Evolutionary conservation across 148 eudicot genomes (phyloP), one percentile per base, ranked within the genome.

Genomic region (Camellia granthamiana): DNA sequence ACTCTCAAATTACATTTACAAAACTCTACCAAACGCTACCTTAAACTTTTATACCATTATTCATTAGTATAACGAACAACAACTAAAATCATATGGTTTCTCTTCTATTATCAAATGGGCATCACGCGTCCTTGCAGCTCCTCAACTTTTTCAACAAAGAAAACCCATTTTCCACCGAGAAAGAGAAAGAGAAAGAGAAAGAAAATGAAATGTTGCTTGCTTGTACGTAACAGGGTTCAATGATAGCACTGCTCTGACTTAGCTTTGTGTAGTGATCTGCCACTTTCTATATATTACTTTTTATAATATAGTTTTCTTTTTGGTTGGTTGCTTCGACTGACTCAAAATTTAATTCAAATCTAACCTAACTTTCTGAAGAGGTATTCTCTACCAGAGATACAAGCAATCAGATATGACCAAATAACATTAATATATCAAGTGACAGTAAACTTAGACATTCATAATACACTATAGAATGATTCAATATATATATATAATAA

Each of bases 91-190:
- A 30, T 30, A 30, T 30, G 75, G 75, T 47, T 72, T 78, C 43
- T 67, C 59, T 42, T 66, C 41, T 58, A 78, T 78, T 51, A 65
- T 52, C 15, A 78, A 78, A 78, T 78, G 80, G 80, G 80, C 73
- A 78, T 78, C 80, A 78, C 80, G 73, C 67, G 80, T 60, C 63
- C 72, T 67, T 78, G 80, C 80, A 78, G 73, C 11, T 78, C 71
- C 80, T 78, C 80, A 78, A 78, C 43, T 77, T 46, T 66, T 51
- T 78, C 73, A 63, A 54, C 62, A 69, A 69, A 69, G 46, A 12
- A 51, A 68, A 69, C 44, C 73, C 73, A 69, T 18, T 54, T 30
- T 43, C 61, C 21, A 12, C 61, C 11, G 76, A 21, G 76, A 21
- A 43, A 21, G 75, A 19, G 75, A 19, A 59, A 19, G 75, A 21